phyloP scores from a whole-genome alignment of 108 stramenopile genomes.

The Stephanodiscus minutulus region DNA sequence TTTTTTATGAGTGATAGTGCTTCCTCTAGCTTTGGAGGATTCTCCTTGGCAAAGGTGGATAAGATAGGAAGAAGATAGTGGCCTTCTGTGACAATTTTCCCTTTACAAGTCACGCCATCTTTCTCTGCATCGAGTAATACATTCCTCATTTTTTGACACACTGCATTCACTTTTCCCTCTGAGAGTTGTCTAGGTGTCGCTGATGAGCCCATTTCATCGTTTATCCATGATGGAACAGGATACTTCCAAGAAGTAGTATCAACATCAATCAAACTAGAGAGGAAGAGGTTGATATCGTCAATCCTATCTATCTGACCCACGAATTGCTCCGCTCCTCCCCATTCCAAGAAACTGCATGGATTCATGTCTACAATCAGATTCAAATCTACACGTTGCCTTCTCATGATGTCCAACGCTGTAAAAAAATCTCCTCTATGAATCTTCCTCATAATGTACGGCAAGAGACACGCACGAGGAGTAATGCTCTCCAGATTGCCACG shows the following conservation, averaged over 20 bases:
- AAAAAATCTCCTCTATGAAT: slow-evolving; percentile 54
- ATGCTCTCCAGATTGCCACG: slow-evolving; percentile 87
- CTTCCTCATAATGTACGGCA: slow-evolving; percentile 72
- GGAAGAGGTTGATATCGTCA: slow-evolving; percentile 85
- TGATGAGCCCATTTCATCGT: slow-evolving; percentile 3
- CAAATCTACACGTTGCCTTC: slow-evolving; percentile 83
- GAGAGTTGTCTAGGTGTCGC: slow-evolving; percentile 22
- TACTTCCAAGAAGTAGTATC: slow-evolving; percentile 73
- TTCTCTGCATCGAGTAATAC: slow-evolving; percentile 68
- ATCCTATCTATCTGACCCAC: slow-evolving; percentile 63
- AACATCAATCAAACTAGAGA: slow-evolving; percentile 71
- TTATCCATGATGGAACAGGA: slow-evolving; percentile 70
- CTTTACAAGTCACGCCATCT: slow-evolving; percentile 40
- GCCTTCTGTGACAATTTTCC: slow-evolving; percentile 46
- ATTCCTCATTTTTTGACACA: slow-evolving; percentile 66
- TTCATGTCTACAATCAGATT: slow-evolving; percentile 85
- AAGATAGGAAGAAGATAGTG: slow-evolving; percentile 84
- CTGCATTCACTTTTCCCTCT: slow-evolving; percentile 81
- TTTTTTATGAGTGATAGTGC: slow-evolving; percentile 73
- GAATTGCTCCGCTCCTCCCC: slow-evolving; percentile 56
- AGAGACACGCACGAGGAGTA: slow-evolving; percentile 76
- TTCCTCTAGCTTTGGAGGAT: slow-evolving; percentile 77
- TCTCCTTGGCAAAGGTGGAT: slow-evolving; percentile 88
- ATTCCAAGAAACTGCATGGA: slow-evolving; percentile 62
- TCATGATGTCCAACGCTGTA: slow-evolving; percentile 77